Percentiles rank a stretch among this genome's conserved stretches.
phyloP scores from a whole-genome alignment of 2,329 filamentous ascomycete species.

The Fusarium penzigii region DNA sequence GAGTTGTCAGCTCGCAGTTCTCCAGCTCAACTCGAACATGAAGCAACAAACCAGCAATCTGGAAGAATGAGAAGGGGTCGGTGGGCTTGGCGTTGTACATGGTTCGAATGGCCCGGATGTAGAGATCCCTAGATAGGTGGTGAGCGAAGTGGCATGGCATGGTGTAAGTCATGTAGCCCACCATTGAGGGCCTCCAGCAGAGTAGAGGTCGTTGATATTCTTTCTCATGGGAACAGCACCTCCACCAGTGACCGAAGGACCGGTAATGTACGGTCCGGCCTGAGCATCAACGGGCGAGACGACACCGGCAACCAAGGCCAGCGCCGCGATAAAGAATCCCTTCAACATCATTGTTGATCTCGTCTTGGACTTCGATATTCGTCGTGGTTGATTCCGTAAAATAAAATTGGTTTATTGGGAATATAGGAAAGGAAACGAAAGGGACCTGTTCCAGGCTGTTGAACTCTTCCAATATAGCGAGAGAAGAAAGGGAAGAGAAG shows the following conservation, averaged over 20 bases:
- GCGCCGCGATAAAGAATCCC: constrained; percentile 22
- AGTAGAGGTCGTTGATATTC: constrained; percentile 49
- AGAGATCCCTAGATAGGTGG: constrained; percentile 45
- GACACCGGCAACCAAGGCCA: constrained; percentile 25
- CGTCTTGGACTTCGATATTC: neutral
- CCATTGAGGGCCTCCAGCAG: constrained; percentile 46
- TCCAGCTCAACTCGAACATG: no score
- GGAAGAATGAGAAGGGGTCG: constrained; percentile 51
- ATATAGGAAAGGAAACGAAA: no score
- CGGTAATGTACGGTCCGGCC: constrained; percentile 35
- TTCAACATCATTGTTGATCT: constrained; percentile 22
- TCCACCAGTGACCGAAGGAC: constrained; percentile 40
- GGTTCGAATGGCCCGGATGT: constrained; percentile 46
- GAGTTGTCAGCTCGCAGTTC: neutral
- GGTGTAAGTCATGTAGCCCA: constrained; percentile 24
- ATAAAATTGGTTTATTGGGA: no score
- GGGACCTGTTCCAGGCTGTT: no score
- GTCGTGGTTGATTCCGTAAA: neutral
- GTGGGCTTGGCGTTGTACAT: constrained; percentile 43
- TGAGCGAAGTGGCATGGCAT: constrained; percentile 10
- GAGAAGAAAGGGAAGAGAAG: no score
- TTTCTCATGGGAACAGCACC: constrained; percentile 45
- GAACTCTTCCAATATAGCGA: no score
- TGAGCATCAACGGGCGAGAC: constrained; percentile 27
- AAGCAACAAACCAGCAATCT: constrained; percentile 43